Evolutionary conservation across 2,329 filamentous ascomycete species (phyloP), one percentile per base, ranked within the genome.

Genomic region (Coniochaeta sp.): DNA sequence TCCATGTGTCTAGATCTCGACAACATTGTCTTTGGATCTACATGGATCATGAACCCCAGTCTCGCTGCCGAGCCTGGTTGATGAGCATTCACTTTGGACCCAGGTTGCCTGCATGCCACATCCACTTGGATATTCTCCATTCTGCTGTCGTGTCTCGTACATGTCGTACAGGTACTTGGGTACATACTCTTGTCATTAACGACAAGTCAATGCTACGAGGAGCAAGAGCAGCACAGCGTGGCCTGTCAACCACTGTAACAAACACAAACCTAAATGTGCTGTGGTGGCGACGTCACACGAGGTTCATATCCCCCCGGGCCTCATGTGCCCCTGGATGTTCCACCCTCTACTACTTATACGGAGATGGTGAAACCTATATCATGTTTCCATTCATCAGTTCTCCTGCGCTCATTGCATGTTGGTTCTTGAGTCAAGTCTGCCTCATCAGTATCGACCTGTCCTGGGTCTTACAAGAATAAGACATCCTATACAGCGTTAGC

Each of bases 351-450:
- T 24, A 17, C 54, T 32, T 16, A n/a, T 36, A 55, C 16, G 30
- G 19, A 34, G 30, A 38, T 56, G 54, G 54, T 38, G 54, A 17
- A 36, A 38, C 54, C 24, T 56, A 56, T 56, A 56, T 56, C 54
- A 34, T 24, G 54, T 56, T 55, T 47, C 47, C 47, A 8, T 26
- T 19, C 19, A 50, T 24, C 47, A 34, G 54, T 38, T 56, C 22
- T 24, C 30, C 7, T 55, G 34, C 28, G 30, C 54, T 17, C 28
- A 12, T 56, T 34, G 30, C 17, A 38, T 38, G 19, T 38, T 56
- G 30, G 26, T 8, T 56, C 14, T 56, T 36, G 54, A 26, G 30
- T 56, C 54, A 34, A 38, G 17, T 38, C 54, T 28, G 47, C 47
- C 47, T 52, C 24, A 28, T 19, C 54, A 56, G 22, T 56, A 56